phyloP scores from a whole-genome alignment of 169 alveolate genomes.

The Plasmodium fragile region DNA sequence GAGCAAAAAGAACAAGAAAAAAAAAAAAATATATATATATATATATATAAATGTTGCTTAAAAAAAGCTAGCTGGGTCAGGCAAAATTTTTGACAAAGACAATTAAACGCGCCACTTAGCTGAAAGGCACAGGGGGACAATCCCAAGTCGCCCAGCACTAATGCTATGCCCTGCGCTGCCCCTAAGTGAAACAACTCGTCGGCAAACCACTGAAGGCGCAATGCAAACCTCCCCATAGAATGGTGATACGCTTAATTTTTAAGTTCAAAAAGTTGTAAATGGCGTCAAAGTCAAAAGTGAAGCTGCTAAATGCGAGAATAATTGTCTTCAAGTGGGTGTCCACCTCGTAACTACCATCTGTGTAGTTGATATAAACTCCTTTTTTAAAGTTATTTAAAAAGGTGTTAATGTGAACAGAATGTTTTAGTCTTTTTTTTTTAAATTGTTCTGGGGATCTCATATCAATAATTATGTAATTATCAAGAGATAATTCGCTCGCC shows the following conservation, averaged over 20 bases:
- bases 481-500: conserved; percentile 26
- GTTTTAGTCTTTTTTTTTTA: conserved; percentile 41
- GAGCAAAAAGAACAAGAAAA: background rate
- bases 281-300: conserved; percentile 31
- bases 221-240: conserved; percentile 45
- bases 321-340: conserved; percentile 34
- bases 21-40: background rate
- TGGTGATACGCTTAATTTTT: conserved; percentile 54
- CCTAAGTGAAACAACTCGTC: conserved; percentile 26
- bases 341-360: conserved; percentile 24
- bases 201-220: conserved; percentile 45
- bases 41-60: background rate
- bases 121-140: background rate
- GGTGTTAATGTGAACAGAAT: conserved; percentile 62
- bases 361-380: conserved; percentile 39
- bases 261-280: conserved; percentile 66
- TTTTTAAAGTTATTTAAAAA: conserved; percentile 63
- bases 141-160: background rate
- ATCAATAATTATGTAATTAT: conserved; percentile 34
- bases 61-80: background rate
- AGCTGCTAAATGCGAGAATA: conserved; percentile 14
- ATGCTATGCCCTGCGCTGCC: background rate
- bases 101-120: background rate
- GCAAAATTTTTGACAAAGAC: background rate
- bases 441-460: conserved; percentile 37